Conservation (phyloP, 768 basidiomycete genomes). For the Panus rudis region DNA sequence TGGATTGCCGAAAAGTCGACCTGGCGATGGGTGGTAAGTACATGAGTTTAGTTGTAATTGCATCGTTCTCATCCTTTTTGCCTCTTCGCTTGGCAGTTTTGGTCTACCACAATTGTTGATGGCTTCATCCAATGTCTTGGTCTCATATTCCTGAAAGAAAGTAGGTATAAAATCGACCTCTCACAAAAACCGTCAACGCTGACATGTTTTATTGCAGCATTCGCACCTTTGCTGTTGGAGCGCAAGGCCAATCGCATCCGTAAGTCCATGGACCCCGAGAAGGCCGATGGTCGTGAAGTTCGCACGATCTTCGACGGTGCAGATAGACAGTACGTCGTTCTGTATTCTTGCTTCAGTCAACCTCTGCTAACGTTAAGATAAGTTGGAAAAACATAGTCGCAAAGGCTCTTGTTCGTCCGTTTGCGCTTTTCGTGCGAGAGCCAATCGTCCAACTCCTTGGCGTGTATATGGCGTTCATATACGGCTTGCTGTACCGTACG, state of each 20-base stretch:
- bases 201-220: constrained; percentile 15
- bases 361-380: neutral
- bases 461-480: constrained; percentile 62
- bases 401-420: constrained; percentile 55
- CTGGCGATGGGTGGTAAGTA: constrained; percentile 64
- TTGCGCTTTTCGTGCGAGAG: constrained; percentile 50
- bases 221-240: constrained; percentile 28
- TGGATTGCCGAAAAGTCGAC: constrained; percentile 56
- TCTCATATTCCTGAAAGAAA: constrained; percentile 27
- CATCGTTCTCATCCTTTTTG: neutral
- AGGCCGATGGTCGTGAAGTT: constrained; percentile 29
- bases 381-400: constrained; percentile 49
- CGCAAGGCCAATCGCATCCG: constrained; percentile 42
- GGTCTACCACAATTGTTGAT: constrained; percentile 55
- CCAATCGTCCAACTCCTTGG: constrained; percentile 60
- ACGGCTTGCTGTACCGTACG: constrained; percentile 50
- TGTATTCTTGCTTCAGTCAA: neutral
- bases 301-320: constrained; percentile 43
- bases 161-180: too few species aligned
- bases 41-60: neutral
- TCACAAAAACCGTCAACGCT: too few species aligned
- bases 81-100: constrained; percentile 44
- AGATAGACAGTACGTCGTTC: constrained; percentile 33
- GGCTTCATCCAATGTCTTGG: constrained; percentile 47
- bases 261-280: constrained; percentile 40